These are phyloP conservation scores for Bryoerythrophyllum caledonicum DNA, from an alignment of 225 moss, liverwort and hornwort species.

Conservation along the genomic window DNA sequence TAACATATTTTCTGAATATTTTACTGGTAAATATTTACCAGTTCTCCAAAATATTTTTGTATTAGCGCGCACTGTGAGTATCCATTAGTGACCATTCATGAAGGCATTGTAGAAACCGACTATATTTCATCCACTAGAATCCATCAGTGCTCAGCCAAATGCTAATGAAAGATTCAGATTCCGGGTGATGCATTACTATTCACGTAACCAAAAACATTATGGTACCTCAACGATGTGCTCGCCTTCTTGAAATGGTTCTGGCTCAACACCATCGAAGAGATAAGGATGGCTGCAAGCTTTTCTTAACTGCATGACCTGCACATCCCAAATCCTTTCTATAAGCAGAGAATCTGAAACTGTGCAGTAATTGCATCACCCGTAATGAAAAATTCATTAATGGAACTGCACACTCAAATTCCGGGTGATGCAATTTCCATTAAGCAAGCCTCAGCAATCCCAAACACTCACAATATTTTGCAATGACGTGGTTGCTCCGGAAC, in stretches of 20 bases:
- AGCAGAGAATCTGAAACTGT: too few species aligned
- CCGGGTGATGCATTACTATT: background rate
- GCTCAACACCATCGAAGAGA: constrained; percentile 92
- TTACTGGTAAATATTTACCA: too few species aligned
- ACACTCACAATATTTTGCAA: constrained; percentile 80
- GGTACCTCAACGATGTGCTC: constrained; percentile 85
- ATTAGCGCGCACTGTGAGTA: background rate
- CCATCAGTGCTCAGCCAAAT: constrained; percentile 3
- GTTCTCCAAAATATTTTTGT: background rate
- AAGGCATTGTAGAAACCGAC: background rate
- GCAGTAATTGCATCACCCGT: too few species aligned
- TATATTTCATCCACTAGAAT: constrained; percentile 7
- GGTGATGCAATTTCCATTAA: background rate
- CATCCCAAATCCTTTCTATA: constrained; percentile 7
- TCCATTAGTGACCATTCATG: constrained; percentile 1
- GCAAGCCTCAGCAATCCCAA: constrained; percentile 8
- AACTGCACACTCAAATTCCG: too few species aligned
- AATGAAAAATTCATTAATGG: too few species aligned
- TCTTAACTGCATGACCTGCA: constrained; percentile 83
- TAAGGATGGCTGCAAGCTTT: constrained; percentile 98
- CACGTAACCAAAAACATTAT: background rate
- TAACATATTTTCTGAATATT: background rate
- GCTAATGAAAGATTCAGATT: background rate
- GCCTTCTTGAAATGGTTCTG: constrained; percentile 92
- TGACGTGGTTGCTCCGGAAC: constrained; percentile 46